A percentile compares a stretch with the other conserved stretches of the same genome.
phyloP scores from a whole-genome alignment of 495 filamentous ascomycete species.

The Podospora pseudopauciseta region DNA sequence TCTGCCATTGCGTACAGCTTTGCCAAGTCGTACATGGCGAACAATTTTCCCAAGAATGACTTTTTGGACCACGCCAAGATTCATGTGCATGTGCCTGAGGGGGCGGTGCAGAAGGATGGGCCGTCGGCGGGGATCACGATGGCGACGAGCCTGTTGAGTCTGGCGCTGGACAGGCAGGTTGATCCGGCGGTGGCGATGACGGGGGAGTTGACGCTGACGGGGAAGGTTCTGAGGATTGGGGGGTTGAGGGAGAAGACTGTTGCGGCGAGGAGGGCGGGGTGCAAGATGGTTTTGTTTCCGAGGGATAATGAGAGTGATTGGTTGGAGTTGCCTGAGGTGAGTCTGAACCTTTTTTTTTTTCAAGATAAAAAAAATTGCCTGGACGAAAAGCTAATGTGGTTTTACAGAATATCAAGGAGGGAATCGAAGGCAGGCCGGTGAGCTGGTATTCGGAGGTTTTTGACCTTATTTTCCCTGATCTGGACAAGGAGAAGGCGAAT shows the following conservation, averaged over 20 bases:
- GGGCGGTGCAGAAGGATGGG: constrained; percentile 93
- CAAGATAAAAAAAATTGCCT: constrained; percentile 27
- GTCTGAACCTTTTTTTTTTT: constrained; percentile 25
- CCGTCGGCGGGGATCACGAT: constrained; percentile 96
- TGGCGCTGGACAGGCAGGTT: constrained; percentile 74
- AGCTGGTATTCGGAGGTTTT: constrained; percentile 96
- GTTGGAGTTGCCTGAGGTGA: constrained; percentile 94
- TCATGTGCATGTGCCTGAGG: constrained; percentile 96
- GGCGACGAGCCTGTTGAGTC: constrained; percentile 83
- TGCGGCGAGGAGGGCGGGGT: constrained; percentile 87
- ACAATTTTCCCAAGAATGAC: constrained; percentile 77
- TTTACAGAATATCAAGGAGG: constrained; percentile 89
- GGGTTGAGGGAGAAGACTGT: constrained; percentile 99
- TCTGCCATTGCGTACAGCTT: constrained; percentile 93
- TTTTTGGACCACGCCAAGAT: constrained; percentile 97
- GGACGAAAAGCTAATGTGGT: constrained; percentile 31
- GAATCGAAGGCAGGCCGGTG: constrained; percentile 82
- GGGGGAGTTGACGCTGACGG: constrained; percentile 94
- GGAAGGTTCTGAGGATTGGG: constrained; percentile 94
- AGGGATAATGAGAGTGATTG: constrained; percentile 93
- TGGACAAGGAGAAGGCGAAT: constrained; percentile 71
- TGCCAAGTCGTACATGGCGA: constrained; percentile 82
- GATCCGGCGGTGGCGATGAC: constrained; percentile 96
- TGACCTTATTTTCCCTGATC: constrained; percentile 78
- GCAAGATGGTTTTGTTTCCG: constrained; percentile 93